A percentile compares a stretch with the other conserved stretches of the same genome.
These are phyloP conservation scores for Heimioporus sp. DNA, from an alignment of 768 basidiomycete species.

Conservation along the genomic window DNA sequence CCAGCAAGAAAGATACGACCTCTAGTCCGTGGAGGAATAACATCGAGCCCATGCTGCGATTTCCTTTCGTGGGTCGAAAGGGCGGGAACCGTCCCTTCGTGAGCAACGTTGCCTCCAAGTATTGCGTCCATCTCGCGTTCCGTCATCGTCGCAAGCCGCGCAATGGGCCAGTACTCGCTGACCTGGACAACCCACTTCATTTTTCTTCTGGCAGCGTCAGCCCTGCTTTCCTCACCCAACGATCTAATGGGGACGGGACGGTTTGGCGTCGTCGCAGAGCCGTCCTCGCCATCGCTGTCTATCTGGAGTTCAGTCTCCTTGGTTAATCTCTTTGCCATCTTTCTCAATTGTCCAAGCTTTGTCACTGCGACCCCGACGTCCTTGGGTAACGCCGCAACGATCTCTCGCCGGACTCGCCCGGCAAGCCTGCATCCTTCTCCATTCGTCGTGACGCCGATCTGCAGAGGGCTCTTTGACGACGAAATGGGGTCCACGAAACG, in stretches of 20 bases:
- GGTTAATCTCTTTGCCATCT: no score
- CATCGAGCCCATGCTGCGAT: constrained; percentile 31
- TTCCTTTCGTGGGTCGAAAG: constrained; percentile 33
- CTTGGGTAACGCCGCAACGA: constrained; percentile 70
- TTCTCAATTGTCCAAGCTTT: constrained; percentile 62
- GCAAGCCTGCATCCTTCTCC: constrained; percentile 88
- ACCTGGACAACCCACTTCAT: constrained; percentile 96
- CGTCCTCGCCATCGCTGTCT: constrained; percentile 54
- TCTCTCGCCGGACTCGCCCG: constrained; percentile 75
- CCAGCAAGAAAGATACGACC: constrained; percentile 91
- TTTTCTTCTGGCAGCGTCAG: constrained; percentile 55
- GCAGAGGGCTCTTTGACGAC: constrained; percentile 50
- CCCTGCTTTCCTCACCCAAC: constrained; percentile 30
- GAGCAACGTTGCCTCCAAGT: constrained; percentile 39
- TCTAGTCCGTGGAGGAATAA: constrained; percentile 6
- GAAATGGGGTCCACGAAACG: constrained; percentile 61
- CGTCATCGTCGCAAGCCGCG: constrained; percentile 68
- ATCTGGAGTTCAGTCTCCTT: constrained; percentile 1
- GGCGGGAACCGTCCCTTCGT: constrained; percentile 4
- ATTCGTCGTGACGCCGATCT: constrained; percentile 87
- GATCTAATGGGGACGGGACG: constrained; percentile 53
- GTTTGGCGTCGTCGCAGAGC: constrained; percentile 58
- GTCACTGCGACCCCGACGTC: constrained; percentile 73
- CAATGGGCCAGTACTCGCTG: constrained; percentile 93
- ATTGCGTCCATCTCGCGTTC: constrained; percentile 66